Base-by-base conservation (phyloP, 2,329 filamentous ascomycete species). In the Apiospora hydei region DNA sequence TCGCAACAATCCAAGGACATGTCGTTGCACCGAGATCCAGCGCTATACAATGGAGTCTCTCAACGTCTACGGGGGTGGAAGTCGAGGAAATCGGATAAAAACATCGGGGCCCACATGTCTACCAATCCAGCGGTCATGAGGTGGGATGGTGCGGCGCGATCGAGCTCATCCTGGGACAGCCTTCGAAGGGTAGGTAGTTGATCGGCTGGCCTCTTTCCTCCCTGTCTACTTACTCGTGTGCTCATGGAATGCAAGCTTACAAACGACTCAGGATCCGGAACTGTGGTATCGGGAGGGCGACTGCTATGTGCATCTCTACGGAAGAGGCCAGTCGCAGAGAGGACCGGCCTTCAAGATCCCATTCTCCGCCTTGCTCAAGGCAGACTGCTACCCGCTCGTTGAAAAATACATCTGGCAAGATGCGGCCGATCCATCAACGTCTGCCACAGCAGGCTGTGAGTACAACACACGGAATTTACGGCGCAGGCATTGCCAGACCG, bases 271-370 rank as follows among this genome's bases (percentile, higher is more conserved):
- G 93, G 93, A 95, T 76, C 84, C 88, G 2, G 93, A 94, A 75
- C 84, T 96, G 3, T 95, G 91, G 91, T 86, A 87, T 73, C 84
- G 87, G 14, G 82, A 90, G 74, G 93, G 91, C 18, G 90, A 94
- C 78, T 95, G 93, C 76, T 85, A 90, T 21, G 86, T 95, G 1
- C 87, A 95, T 80, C 84, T 95, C 0, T 91, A 93, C 77, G 88
- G 83, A n/a, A 85, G 86, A 74, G 91, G 91, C 51, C 88, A 90
- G 71, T 93, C 91, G 3, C 86, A 85, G 72, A 84, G 89, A 75
- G 91, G 91, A 0, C 90, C 93, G 1, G 90, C 93, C 1, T 92
- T 95, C 78, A 89, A 87, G 73, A 81, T 95, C 1, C 88, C 90
- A 0, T 88, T 92, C 69, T 83, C 85, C 6, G 82, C 84, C 3